Base-by-base conservation (phyloP, 345 rosid genomes). In the Citrus cavaleriei region DNA sequence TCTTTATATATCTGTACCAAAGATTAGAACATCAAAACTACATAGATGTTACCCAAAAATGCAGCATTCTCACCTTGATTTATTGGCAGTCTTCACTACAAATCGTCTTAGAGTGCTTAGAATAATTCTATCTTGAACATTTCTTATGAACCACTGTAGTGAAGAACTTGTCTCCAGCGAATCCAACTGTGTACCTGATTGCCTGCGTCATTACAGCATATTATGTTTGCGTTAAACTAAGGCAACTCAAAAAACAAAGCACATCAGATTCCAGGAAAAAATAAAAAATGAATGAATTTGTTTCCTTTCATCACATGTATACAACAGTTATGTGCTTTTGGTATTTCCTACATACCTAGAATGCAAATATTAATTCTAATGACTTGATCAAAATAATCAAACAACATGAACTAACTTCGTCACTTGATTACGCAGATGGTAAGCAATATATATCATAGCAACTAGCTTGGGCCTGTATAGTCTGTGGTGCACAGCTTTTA, bases 121-220 rank as follows among this genome's bases (percentile, higher is more conserved):
- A 69, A 90, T 77, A 69, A 93, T 87, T 83, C 93, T 88, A 34
- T 91, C 92, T 86, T 88, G 93, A 77, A 90, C 91, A 83, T 89
- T 90, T 61, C 88, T 81, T 2, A 90, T 83, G 55, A 95, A 79
- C 95, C 97, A 87, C 83, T 87, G 89, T 76, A 95, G 58, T 73
- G 95, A 80, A 71, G 94, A 87, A 72, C 84, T 76, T 77, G 83
- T 82, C 81, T 89, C 91, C 22, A 49, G 70, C 79, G 77, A 77
- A 69, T 84, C 73, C 78, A 82, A 82, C 69, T 82, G 81, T 51
- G 89, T 81, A 72, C 73, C 84, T 68, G 84, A 71, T 40, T 86
- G 87, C 89, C 98, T 95, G 90, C 84, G 78, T 63, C 55, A 74
- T 73, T 69, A 65, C 61, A 73, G 77, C 27, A 80, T 67, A 75